Percentiles rank a stretch among this genome's conserved stretches.
Conservation (phyloP, 495 filamentous ascomycete genomes). For the Penicillium diatomitis region DNA sequence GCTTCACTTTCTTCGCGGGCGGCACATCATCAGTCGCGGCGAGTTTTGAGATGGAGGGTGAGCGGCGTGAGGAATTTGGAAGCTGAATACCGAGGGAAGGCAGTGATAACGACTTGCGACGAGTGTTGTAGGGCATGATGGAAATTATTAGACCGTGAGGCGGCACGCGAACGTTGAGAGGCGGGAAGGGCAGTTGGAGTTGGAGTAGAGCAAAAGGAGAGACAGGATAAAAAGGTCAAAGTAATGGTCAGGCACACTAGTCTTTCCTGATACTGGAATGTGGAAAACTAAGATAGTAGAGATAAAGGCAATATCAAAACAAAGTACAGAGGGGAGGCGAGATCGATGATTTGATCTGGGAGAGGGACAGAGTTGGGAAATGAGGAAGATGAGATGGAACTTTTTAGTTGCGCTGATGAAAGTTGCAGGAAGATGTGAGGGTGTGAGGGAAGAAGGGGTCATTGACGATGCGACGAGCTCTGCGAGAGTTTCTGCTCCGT, state of each 20-base stretch:
- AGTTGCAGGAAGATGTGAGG: neutral
- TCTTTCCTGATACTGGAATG: neutral
- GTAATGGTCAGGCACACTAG: constrained; percentile 7
- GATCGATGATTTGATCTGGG: neutral
- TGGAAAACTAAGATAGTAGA: neutral
- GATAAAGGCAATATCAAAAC: constrained; percentile 1
- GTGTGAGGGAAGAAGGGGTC: constrained; percentile 6
- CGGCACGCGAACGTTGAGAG: neutral
- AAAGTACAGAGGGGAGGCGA: neutral
- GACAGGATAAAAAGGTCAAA: constrained; percentile 10
- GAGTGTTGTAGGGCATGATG: constrained; percentile 91
- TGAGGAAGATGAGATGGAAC: neutral
- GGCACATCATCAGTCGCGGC: constrained; percentile 45
- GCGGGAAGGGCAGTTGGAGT: neutral
- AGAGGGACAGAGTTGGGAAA: neutral
- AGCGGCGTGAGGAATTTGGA: constrained; percentile 66
- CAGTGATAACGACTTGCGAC: constrained; percentile 91
- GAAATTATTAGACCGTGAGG: constrained; percentile 1
- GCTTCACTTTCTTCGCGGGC: constrained; percentile 77
- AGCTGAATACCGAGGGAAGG: constrained; percentile 89
- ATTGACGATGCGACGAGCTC: constrained; percentile 17
- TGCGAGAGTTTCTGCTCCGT: neutral
- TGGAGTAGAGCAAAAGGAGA: constrained; percentile 1
- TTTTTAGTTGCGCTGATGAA: neutral
- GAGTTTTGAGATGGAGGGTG: constrained; percentile 50